phyloP scores from a whole-genome alignment of 1,284 basidiomycete species.

The Leccinum pachyderme region DNA sequence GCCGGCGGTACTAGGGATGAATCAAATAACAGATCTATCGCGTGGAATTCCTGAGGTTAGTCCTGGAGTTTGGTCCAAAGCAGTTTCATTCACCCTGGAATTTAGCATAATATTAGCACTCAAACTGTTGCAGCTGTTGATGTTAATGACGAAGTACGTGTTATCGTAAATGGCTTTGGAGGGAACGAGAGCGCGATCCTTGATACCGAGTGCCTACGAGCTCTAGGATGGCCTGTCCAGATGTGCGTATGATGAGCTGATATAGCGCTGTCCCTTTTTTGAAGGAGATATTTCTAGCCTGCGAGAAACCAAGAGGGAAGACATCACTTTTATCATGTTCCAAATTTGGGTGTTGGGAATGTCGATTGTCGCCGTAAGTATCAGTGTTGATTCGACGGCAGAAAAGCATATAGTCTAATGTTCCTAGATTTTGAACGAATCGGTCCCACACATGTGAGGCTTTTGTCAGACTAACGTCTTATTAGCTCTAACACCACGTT shows the following conservation, averaged over 20 bases:
- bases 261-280: background rate
- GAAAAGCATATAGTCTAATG: conserved; percentile 3
- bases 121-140: conserved; percentile 6
- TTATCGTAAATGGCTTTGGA: conserved; percentile 45
- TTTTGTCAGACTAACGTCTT: background rate
- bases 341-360: conserved; percentile 80
- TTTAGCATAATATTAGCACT: conserved; percentile 2
- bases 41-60: conserved; percentile 6
- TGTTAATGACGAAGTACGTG: conserved; percentile 37
- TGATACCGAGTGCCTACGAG: conserved; percentile 48
- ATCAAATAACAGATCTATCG: background rate
- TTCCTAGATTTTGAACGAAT: conserved; percentile 63
- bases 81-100: conserved; percentile 4
- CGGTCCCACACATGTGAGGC: conserved; percentile 68
- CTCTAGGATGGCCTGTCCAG: conserved; percentile 65
- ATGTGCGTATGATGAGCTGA: conserved; percentile 38
- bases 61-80: background rate
- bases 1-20: background rate
- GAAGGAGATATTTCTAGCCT: conserved; percentile 42
- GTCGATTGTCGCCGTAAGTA: conserved; percentile 63
- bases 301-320: conserved; percentile 71
- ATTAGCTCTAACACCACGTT: background rate
- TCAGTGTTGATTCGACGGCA: conserved; percentile 9
- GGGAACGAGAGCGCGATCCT: conserved; percentile 38
- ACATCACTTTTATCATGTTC: conserved; percentile 73